Base-by-base conservation (phyloP, 2,329 filamentous ascomycete species). In the Beauveria sp. region DNA sequence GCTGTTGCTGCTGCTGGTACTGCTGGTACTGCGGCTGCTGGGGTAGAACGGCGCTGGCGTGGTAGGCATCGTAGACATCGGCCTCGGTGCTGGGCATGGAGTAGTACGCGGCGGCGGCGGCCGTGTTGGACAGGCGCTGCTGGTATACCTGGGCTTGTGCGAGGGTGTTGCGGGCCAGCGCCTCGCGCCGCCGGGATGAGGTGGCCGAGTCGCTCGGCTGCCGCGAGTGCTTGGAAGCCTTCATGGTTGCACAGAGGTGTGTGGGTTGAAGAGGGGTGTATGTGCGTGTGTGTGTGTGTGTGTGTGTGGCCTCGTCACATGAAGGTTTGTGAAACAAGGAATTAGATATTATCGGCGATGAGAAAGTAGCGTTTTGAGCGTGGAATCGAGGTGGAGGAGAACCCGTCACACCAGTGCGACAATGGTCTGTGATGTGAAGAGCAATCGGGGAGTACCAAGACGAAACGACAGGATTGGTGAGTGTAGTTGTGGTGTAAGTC, bases 361-460 rank as follows among this genome's bases (percentile, higher is more conserved):
- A 5, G 20, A 24, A 24, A 10, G 9, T n/a, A n/a, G 14, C 34
- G 43, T 38, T 28, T n/a, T 18, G 22, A 55, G 18, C 6, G 22
- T 24, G 22, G 22, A 5, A 14, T 34, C 30, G 30, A 30, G 18
- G 16, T 28, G 26, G 16, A 50, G 16, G 26, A 43, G 20, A 42
- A 49, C 30, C 34, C 50, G 58, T 60, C 58, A 49, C 56, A 58
- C 56, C 56, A 51, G 56, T 51, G 56, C 20, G 34, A 58, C 26
- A 24, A 50, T 26, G 3, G 22, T 24, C 22, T 24, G 22, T 24
- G 22, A 45, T 22, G 16, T 14, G 34, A 61, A 22, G n/a, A 18
- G 28, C 30, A 46, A 56, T 18, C 3, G 30, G 3, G 28, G 12
- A 57, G 14, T 10, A 46, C 20, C 43, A 47, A 40, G 54, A 57